Evolutionary conservation across 805 yeast genomes (phyloP).

Genomic region (Schwanniomyces polymorphus): DNA sequence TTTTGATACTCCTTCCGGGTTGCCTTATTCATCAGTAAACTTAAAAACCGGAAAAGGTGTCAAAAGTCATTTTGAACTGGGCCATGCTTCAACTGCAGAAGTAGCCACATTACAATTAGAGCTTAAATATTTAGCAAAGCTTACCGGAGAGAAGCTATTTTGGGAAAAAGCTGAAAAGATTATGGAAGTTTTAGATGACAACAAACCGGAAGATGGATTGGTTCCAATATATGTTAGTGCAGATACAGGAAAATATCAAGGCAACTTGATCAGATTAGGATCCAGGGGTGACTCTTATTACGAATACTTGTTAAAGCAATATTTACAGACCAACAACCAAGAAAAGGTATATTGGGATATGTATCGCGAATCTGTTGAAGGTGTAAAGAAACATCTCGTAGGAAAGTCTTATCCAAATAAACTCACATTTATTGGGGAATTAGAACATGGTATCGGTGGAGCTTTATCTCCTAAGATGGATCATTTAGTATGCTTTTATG

Average conservation of each 20-base stretch:
- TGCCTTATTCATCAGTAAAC: constrained; percentile 81
- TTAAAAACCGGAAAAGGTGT: constrained; percentile 61
- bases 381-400: constrained; percentile 69
- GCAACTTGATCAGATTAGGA: constrained; percentile 72
- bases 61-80: constrained; percentile 62
- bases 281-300: constrained; percentile 93
- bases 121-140: constrained; percentile 73
- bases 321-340: constrained; percentile 67
- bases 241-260: constrained; percentile 67
- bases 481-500: constrained; percentile 88
- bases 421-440: constrained; percentile 74
- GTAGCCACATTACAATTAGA: constrained; percentile 86
- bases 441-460: constrained; percentile 65
- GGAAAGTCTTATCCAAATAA: constrained; percentile 60
- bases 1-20: constrained; percentile 62
- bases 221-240: constrained; percentile 83
- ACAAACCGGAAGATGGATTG: constrained; percentile 68
- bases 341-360: constrained; percentile 65
- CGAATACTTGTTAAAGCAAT: constrained; percentile 85
- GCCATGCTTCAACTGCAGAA: constrained; percentile 88
- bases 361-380: constrained; percentile 76
- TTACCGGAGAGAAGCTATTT: constrained; percentile 76
- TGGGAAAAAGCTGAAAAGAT: constrained; percentile 80
- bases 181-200: constrained; percentile 66
- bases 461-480: constrained; percentile 77